Base-by-base conservation (phyloP, 768 basidiomycete genomes). In the Sutorius australiensis region DNA sequence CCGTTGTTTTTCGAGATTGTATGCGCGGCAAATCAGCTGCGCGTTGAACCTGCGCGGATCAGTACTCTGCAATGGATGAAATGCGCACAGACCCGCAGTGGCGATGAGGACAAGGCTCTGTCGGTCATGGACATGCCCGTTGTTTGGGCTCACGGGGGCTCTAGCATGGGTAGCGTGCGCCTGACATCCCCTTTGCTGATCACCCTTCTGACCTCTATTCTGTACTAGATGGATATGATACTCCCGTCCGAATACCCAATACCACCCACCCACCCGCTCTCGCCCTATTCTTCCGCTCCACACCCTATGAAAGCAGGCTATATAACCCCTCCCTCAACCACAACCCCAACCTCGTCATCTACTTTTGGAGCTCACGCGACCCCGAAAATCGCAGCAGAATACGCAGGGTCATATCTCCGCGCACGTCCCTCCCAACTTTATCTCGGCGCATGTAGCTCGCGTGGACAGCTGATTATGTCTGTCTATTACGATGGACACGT, bases 1-100 rank as follows among this genome's bases (percentile, higher is more conserved):
- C 82, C 80, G 1, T 62, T 82, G 24, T 73, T 79, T 42, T 60
- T 76, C 37, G 80, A 82, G 47, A 65, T 81, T 5, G 60, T 62
- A 0, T 16, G 58, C 3, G 61, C 45, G 0, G 0, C 13, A 1
- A 56, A 58, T 12, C 50, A 68, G 2, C 48, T 36, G 2, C 56
- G 51, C 6, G 8, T 54, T 7, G 45, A 50, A 6, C 44, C 32
- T n/a, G 32, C 43, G 8, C 55, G 43, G 1, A 12, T 8, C 0
- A 28, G 6, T 11, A 67, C 67, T 3, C 44, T 74, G 9, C 54
- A 67, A 14, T 59, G 65, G 48, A 61, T 61, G 47, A 67, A 61
- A 48, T 59, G 19, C 9, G 48, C 57, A 3, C 62, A 17, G 6
- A 21, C 19, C 0, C 17, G 21, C 3, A 12, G 31, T 2, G 8